Conservation (phyloP, 106 monocot species). For the Dendrobium nobile region DNA sequence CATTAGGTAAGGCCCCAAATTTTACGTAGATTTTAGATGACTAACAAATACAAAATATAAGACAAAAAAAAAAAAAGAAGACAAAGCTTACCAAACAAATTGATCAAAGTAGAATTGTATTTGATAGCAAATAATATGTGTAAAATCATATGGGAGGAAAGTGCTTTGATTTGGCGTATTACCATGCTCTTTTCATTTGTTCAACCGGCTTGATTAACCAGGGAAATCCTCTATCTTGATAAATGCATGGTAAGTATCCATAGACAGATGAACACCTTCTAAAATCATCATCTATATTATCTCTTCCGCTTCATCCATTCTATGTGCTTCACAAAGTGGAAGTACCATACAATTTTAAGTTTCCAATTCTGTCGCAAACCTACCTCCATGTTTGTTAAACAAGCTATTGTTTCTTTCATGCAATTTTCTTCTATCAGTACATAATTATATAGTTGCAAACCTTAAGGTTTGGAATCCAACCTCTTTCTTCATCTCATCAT, state of each 20-base stretch:
- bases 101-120: too few species aligned
- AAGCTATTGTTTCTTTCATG: conserved; percentile 10
- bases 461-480: conserved; percentile 49
- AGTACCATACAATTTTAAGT: too few species aligned
- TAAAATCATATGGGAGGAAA: conserved; percentile 17
- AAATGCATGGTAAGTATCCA: conserved; percentile 74
- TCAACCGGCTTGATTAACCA: conserved; percentile 41
- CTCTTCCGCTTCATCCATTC: conserved; percentile 50
- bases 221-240: conserved; percentile 39
- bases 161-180: conserved; percentile 40
- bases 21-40: too few species aligned
- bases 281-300: too few species aligned
- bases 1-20: too few species aligned
- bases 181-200: conserved; percentile 50
- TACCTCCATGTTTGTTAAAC: conserved; percentile 15
- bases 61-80: neutral
- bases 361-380: too few species aligned
- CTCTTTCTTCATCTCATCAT: conserved; percentile 92
- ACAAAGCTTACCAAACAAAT: neutral
- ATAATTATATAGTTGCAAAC: conserved; percentile 12
- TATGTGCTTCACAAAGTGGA: conserved; percentile 21
- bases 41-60: too few species aligned
- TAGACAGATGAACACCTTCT: conserved; percentile 19
- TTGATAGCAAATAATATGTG: too few species aligned
- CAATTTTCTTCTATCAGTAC: too few species aligned